Conservation (phyloP, 2,329 filamentous ascomycete species). For the Exserohilum rostratum region DNA sequence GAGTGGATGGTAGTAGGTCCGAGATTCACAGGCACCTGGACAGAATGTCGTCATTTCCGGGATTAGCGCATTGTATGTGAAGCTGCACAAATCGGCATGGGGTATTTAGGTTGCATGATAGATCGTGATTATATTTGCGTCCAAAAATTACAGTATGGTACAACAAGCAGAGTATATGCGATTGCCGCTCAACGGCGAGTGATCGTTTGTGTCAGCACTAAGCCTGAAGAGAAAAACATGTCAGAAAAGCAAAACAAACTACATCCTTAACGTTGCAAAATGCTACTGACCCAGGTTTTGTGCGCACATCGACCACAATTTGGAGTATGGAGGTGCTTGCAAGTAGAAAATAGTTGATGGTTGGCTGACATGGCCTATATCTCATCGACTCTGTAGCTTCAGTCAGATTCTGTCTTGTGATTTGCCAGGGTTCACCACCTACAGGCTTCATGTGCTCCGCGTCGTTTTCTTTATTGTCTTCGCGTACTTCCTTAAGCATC, state of each 20-base stretch:
- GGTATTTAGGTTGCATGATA: background rate
- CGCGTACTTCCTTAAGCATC: slow-evolving; percentile 87
- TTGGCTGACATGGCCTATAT: background rate
- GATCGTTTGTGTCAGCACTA: background rate
- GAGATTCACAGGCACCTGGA: slow-evolving; percentile 1
- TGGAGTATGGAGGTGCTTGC: too few species aligned
- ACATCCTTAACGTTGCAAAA: background rate
- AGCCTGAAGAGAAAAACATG: background rate
- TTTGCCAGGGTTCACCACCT: background rate
- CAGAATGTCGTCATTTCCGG: slow-evolving; percentile 19
- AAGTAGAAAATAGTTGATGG: background rate
- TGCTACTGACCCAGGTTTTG: background rate
- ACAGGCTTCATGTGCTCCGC: slow-evolving; percentile 63
- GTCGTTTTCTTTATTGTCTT: slow-evolving; percentile 89
- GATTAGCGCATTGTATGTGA: slow-evolving; percentile 12
- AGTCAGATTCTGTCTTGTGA: background rate
- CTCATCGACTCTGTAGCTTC: slow-evolving; percentile 10
- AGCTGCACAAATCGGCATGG: background rate
- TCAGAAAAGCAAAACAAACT: background rate
- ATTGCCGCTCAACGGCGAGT: background rate
- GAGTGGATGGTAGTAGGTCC: slow-evolving; percentile 1
- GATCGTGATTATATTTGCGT: background rate
- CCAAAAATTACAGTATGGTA: background rate
- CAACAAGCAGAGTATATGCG: background rate
- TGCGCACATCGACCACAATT: background rate